These are phyloP conservation scores for Aspergillus diversus DNA, from an alignment of 495 filamentous ascomycete genomes.

Conservation along the genomic window DNA sequence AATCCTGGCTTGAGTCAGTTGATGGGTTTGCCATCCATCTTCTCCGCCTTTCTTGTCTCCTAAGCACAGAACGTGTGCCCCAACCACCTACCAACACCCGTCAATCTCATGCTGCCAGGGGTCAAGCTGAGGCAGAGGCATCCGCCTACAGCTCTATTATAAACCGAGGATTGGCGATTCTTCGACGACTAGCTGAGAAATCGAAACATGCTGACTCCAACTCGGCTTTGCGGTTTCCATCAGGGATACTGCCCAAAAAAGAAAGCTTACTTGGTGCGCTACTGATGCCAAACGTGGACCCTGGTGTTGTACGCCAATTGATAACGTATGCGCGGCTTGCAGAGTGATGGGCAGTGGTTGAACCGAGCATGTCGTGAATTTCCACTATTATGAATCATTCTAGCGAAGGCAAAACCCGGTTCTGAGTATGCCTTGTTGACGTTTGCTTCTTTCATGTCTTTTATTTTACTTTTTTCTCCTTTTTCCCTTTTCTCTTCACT, in stretches of 20 bases:
- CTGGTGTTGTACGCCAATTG: conserved; percentile 69
- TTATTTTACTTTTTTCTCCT: conserved; percentile 22
- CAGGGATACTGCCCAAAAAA: conserved; percentile 66
- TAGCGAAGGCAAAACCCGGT: conserved; percentile 23
- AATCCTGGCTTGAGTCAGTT: conserved; percentile 79
- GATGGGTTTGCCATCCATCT: conserved; percentile 85
- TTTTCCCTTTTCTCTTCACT: conserved; percentile 22
- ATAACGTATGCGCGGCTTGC: conserved; percentile 71
- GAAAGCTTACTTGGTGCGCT: conserved; percentile 73
- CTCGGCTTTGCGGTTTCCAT: conserved; percentile 53
- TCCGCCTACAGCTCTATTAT: conserved; percentile 62
- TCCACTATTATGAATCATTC: conserved; percentile 27
- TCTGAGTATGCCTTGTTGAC: conserved; percentile 31
- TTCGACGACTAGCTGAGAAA: conserved; percentile 72
- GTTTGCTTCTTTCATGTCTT: conserved; percentile 37
- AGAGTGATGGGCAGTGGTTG: conserved; percentile 28
- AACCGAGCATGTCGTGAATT: conserved; percentile 29
- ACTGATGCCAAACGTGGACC: conserved; percentile 62
- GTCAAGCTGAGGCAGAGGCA: conserved; percentile 47
- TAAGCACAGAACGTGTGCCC: conserved; percentile 63
- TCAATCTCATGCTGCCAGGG: conserved; percentile 34
- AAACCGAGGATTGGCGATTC: conserved; percentile 68
- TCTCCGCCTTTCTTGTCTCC: conserved; percentile 67
- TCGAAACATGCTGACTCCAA: conserved; percentile 62
- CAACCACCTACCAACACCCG: conserved; percentile 36